Conservation (phyloP, 208 protist species). For the Acanthamoeba lenticulata region DNA sequence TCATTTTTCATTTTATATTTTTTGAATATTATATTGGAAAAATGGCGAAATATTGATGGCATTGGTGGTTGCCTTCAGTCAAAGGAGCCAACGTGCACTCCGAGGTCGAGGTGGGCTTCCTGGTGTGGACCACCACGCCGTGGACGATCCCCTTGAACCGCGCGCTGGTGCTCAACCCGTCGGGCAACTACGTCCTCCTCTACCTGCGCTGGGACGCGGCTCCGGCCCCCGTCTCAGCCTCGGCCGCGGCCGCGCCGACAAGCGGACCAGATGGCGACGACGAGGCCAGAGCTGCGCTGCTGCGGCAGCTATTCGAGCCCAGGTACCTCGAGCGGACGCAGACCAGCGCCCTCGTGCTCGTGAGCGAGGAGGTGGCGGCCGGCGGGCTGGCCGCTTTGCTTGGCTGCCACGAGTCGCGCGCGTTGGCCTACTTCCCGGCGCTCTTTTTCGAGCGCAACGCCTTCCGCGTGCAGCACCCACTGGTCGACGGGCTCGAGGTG, state of each 20-base stretch:
- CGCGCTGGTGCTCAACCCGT: neutral
- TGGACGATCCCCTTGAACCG: slow-evolving; percentile 90
- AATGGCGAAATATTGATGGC: no score
- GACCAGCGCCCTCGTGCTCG: neutral
- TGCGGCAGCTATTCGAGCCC: neutral
- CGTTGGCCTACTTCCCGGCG: neutral
- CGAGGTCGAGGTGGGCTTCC: neutral
- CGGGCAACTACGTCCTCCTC: neutral
- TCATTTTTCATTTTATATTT: no score
- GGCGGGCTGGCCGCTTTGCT: neutral
- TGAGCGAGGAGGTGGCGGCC: neutral
- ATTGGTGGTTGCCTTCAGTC: neutral
- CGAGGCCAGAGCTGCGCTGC: no score
- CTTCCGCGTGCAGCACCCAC: neutral
- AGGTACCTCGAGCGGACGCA: neutral
- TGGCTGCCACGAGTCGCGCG: neutral
- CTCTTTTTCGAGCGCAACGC: neutral
- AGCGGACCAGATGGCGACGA: no score
- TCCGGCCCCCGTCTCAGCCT: no score
- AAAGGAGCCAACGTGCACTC: neutral
- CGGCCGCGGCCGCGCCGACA: no score
- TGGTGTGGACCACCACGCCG: slow-evolving; percentile 91
- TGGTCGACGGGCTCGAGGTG: neutral
- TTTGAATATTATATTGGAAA: no score
- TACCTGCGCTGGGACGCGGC: neutral